Base-by-base conservation (phyloP, 2,329 filamentous ascomycete genomes). In the Fusarium clavum region DNA sequence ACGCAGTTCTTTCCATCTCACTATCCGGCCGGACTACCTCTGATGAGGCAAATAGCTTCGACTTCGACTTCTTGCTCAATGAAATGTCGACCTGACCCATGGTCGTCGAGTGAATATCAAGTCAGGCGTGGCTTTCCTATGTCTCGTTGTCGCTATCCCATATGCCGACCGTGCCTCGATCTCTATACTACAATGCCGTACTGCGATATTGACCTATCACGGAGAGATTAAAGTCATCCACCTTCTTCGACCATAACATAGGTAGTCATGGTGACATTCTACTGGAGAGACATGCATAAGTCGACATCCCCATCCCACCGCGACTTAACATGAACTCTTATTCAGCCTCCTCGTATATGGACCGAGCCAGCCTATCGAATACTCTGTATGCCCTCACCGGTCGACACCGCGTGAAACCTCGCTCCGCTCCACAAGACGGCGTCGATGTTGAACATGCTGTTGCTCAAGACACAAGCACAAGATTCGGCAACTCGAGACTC, bases 371-470 rank as follows among this genome's bases (percentile, higher is more conserved):
- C 1, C 10, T 70, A 20, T 34, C 13, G 48, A 27, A 14, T 41
- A 18, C n/a, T n/a, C n/a, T n/a, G n/a, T n/a, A n/a, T n/a, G n/a
- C n/a, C n/a, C n/a, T n/a, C n/a, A n/a, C n/a, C n/a, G n/a, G n/a
- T n/a, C n/a, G n/a, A n/a, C n/a, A n/a, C n/a, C n/a, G n/a, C n/a
- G n/a, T n/a, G 45, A 9, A 70, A 75, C 38, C 49, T 34, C 14
- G 5, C 53, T 18, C 38, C 68, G 2, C 13, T 61, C 4, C 55
- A 74, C n/a, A 73, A 75, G 57, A 27, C 9, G 61, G 61, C 13
- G 66, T 68, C 9, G 64, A 68, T 10, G 24, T 68, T 3, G 64
- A 71, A 22, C 22, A 63, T 12, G 48, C 64, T 2, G 40, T 73
- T 10, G 46, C 25, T 3, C 53, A 52, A 7, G 59, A 57, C 22